These are phyloP conservation scores for Royoungia palumana DNA, from an alignment of 768 basidiomycete genomes.

Conservation along the genomic window DNA sequence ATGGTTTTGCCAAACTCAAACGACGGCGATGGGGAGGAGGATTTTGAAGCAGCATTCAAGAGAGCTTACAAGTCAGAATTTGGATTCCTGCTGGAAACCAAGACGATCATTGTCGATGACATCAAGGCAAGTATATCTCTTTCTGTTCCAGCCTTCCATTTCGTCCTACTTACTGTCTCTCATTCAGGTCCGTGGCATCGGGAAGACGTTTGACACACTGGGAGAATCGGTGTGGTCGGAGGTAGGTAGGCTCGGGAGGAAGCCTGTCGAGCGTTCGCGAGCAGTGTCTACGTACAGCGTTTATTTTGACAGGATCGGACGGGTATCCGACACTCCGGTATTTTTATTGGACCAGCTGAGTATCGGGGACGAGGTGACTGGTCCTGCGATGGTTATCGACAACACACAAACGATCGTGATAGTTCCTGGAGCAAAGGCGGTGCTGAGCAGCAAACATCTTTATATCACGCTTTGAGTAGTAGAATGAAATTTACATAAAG, in stretches of 20 bases:
- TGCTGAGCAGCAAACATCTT: constrained; percentile 69
- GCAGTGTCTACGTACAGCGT: constrained; percentile 60
- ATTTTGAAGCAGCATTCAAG: constrained; percentile 80
- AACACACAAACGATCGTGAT: constrained; percentile 93
- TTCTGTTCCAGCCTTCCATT: neutral
- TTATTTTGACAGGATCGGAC: constrained; percentile 79
- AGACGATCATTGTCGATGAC: constrained; percentile 85
- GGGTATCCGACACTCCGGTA: constrained; percentile 77
- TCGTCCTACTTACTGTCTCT: neutral
- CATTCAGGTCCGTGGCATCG: constrained; percentile 76
- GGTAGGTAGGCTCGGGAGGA: constrained; percentile 50
- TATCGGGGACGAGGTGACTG: constrained; percentile 69
- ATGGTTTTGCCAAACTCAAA: constrained; percentile 67
- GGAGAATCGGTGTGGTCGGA: constrained; percentile 79
- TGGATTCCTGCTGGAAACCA: constrained; percentile 85
- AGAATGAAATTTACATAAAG: constrained; percentile 2
- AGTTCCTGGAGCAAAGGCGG: constrained; percentile 65
- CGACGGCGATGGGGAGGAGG: constrained; percentile 56
- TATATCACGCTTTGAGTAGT: constrained; percentile 44
- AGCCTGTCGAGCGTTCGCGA: constrained; percentile 36
- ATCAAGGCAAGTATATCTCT: constrained; percentile 58
- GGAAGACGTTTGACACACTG: constrained; percentile 82
- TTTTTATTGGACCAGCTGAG: constrained; percentile 63
- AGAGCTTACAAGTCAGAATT: constrained; percentile 82
- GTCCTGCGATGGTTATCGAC: constrained; percentile 94